Evolutionary conservation across 768 basidiomycete species (phyloP), one percentile per base, ranked within the genome.

Genomic region (Termitomyces sp.): DNA sequence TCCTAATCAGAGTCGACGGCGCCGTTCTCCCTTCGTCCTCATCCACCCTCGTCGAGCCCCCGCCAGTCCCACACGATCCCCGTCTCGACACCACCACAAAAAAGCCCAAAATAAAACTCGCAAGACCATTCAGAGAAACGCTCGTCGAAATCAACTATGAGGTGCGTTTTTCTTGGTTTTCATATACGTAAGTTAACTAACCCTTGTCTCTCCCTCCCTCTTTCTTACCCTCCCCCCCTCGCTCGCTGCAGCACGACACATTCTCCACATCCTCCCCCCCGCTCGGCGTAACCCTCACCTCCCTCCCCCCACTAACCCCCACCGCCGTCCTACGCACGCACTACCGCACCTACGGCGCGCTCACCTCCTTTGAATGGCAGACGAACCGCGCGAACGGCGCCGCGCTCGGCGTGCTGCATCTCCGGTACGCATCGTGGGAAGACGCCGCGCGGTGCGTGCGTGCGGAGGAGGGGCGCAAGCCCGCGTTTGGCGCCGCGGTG

Each of bases 311-410:
- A 0, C 73, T 97, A 25, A 88, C 87, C 2, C 81, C 91, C 1
- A 80, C 79, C 40, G 71, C 78, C 32, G 74, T 81, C 36, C 82
- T 97, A 50, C 80, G 83, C 22, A 77, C 81, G 3, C 81, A 88
- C 63, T 87, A 96, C 64, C 64, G 76, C 5, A 56, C 71, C 9
- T 76, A 88, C 63, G 94, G 93, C 1, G 65, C 72, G 15, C 73
- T 94, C 53, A 53, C 72, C 6, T 78, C 83, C 3, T 85, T 91
- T 54, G 91, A 94, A 54, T 79, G 85, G 11, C 89, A 93, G 63
- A 82, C 89, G 55, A 89, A 96, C 70, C 78, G 80, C 53, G 76
- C 79, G 48, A 91, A 85, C n/a, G 94, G 94, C 3, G 86, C 83
- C 46, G 82, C 87, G 1, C 79, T 97, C 1, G 94, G 95, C 2